These are phyloP conservation scores for Dactylellina sp. DNA, from an alignment of 2,329 filamentous ascomycete species.

Conservation along the genomic window DNA sequence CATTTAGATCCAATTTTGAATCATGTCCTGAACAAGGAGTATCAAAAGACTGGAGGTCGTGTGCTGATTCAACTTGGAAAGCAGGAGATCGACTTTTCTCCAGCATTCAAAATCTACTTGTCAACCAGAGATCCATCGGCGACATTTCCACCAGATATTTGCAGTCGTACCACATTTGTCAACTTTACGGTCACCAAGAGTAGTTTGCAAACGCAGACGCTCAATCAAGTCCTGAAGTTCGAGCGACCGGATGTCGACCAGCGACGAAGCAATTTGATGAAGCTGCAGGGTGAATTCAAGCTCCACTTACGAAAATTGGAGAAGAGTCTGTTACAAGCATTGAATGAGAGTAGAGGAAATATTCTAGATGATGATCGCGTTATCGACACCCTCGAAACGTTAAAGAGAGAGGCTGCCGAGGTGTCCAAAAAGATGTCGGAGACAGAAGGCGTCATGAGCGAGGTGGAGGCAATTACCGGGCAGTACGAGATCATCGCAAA, in stretches of 20 bases:
- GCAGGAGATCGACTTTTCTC: slow-evolving; percentile 99
- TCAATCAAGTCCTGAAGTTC: slow-evolving; percentile 97
- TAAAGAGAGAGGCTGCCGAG: slow-evolving; percentile 97
- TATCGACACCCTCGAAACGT: slow-evolving; percentile 94
- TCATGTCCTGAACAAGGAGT: slow-evolving; percentile 98
- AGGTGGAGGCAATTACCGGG: slow-evolving; percentile 94
- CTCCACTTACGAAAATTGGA: slow-evolving; percentile 96
- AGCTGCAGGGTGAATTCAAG: slow-evolving; percentile 98
- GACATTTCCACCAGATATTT: slow-evolving; percentile 94
- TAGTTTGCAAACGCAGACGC: slow-evolving; percentile 96
- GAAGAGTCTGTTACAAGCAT: slow-evolving; percentile 89
- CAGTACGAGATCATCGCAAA: slow-evolving; percentile 93
- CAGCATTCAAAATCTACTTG: slow-evolving; percentile 92
- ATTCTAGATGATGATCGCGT: slow-evolving; percentile 98
- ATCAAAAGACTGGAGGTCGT: slow-evolving; percentile 97
- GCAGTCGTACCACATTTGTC: slow-evolving; percentile 97
- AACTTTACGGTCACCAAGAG: slow-evolving; percentile 99
- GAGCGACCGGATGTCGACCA: slow-evolving; percentile 98
- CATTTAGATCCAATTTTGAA: slow-evolving; percentile 97
- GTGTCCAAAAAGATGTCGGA: slow-evolving; percentile 96
- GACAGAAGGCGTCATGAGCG: slow-evolving; percentile 97
- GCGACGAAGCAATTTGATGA: slow-evolving; percentile 95
- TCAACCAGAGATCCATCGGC: slow-evolving; percentile 97
- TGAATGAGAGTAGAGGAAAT: slow-evolving; percentile 97
- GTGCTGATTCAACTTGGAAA: slow-evolving; percentile 98